phyloP scores from a whole-genome alignment of 1,284 basidiomycete genomes.

The Ceratobasidium papillatum region DNA sequence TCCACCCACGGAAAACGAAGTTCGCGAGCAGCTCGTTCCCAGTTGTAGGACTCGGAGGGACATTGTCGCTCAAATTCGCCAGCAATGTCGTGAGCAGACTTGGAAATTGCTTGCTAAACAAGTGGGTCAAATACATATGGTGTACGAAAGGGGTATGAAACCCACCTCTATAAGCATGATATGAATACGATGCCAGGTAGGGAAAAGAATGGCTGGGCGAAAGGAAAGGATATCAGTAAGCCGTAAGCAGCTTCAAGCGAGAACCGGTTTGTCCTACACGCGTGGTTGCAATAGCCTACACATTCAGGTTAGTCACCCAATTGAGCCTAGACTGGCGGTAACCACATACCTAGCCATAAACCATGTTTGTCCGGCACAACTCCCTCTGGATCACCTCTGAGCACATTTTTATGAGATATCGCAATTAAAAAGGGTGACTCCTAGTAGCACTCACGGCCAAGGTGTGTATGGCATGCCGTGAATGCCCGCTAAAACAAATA shows the following conservation, averaged over 20 bases:
- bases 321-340: no score
- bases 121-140: background rate
- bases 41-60: constrained; percentile 20
- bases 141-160: background rate
- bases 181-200: constrained; percentile 40
- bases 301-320: background rate
- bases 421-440: background rate
- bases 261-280: background rate
- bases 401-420: background rate
- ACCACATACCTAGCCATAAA: background rate
- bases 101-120: constrained; percentile 33
- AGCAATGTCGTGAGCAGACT: constrained; percentile 30
- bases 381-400: constrained; percentile 1
- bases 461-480: constrained; percentile 41
- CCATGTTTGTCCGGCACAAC: background rate
- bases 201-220: constrained; percentile 21
- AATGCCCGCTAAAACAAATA: constrained; percentile 18
- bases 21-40: constrained; percentile 36
- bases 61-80: background rate
- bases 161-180: constrained; percentile 39
- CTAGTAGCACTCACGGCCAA: constrained; percentile 29
- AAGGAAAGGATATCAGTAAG: background rate
- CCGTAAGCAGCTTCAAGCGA: background rate
- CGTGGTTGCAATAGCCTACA: constrained; percentile 34
- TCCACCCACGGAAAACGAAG: constrained; percentile 41